Conservation (phyloP, 1,284 basidiomycete genomes). For the Phylloboletellus chloephorus region DNA sequence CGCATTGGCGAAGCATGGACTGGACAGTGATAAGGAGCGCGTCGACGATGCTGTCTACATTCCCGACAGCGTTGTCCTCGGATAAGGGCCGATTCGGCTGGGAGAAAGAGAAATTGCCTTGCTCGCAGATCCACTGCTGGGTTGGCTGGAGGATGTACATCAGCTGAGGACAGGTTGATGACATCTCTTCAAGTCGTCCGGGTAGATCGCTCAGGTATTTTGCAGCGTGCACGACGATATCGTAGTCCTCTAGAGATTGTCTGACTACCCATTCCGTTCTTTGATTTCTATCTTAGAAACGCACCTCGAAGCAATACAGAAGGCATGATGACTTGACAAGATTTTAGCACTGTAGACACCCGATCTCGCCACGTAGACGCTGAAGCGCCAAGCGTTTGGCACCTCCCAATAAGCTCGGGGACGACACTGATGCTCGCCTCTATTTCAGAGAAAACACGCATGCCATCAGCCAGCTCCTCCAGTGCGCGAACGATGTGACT, state of each 20-base stretch:
- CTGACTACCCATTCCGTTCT: not conserved
- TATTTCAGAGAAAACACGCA: conserved; percentile 33
- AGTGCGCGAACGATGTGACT: conserved; percentile 30
- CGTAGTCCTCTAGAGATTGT: conserved; percentile 23
- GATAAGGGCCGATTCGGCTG: not conserved
- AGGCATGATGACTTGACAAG: conserved; percentile 20
- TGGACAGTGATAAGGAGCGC: conserved; percentile 62
- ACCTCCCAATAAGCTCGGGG: conserved; percentile 29
- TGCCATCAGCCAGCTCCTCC: conserved; percentile 38
- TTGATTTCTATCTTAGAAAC: not conserved
- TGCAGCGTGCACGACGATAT: conserved; percentile 18
- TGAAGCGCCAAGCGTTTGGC: conserved; percentile 19
- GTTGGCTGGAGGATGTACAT: conserved; percentile 27
- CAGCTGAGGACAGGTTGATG: conserved; percentile 26
- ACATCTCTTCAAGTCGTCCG: conserved; percentile 26
- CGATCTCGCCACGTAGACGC: conserved; percentile 21
- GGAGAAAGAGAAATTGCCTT: conserved; percentile 26
- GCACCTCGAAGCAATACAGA: conserved; percentile 34
- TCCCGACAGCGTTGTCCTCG: not conserved
- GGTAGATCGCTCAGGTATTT: conserved; percentile 21
- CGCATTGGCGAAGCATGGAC: conserved; percentile 43
- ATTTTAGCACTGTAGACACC: conserved; percentile 22
- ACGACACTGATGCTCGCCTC: conserved; percentile 26
- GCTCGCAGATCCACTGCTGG: conserved; percentile 29
- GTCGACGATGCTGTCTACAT: conserved; percentile 47